phyloP scores from a whole-genome alignment of 495 filamentous ascomycete genomes.

The Aspergillus steynii region DNA sequence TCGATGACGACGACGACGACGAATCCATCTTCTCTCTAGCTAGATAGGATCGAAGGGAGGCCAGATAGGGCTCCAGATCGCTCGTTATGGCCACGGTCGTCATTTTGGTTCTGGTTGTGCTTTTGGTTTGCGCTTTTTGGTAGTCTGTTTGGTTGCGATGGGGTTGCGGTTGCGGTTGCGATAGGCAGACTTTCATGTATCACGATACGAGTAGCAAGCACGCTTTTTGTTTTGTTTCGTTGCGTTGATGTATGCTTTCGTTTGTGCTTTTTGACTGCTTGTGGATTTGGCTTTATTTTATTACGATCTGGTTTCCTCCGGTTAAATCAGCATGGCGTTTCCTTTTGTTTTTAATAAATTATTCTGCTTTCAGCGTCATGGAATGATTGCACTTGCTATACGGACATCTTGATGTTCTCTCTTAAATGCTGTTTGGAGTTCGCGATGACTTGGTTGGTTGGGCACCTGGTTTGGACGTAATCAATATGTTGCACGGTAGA shows the following conservation, averaged over 20 bases:
- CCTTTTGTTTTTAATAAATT: not conserved
- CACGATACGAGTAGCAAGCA: slow-evolving; percentile 1
- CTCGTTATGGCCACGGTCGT: slow-evolving; percentile 33
- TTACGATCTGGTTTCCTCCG: slow-evolving; percentile 15
- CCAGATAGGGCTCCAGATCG: slow-evolving; percentile 33
- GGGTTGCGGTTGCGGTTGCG: not conserved
- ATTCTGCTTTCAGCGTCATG: slow-evolving; percentile 4
- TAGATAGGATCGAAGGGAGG: slow-evolving; percentile 32
- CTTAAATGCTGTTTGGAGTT: not conserved
- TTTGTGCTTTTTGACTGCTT: slow-evolving; percentile 2
- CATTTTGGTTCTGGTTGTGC: slow-evolving; percentile 15
- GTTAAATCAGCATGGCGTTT: slow-evolving; percentile 18
- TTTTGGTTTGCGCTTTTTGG: not conserved
- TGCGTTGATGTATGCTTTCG: not conserved
- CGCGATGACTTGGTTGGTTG: too few species aligned
- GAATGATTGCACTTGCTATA: slow-evolving; percentile 3
- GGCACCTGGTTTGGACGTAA: not conserved
- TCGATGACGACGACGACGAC: not conserved
- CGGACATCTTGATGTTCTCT: not conserved
- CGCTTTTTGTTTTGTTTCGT: slow-evolving; percentile 2
- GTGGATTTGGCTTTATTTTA: not conserved
- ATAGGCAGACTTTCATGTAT: too few species aligned
- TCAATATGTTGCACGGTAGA: not conserved
- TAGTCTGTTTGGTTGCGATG: slow-evolving; percentile 7
- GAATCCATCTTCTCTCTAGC: slow-evolving; percentile 7